These are phyloP conservation scores for Candida insectalens DNA, from an alignment of 805 yeast genomes.

Conservation along the genomic window DNA sequence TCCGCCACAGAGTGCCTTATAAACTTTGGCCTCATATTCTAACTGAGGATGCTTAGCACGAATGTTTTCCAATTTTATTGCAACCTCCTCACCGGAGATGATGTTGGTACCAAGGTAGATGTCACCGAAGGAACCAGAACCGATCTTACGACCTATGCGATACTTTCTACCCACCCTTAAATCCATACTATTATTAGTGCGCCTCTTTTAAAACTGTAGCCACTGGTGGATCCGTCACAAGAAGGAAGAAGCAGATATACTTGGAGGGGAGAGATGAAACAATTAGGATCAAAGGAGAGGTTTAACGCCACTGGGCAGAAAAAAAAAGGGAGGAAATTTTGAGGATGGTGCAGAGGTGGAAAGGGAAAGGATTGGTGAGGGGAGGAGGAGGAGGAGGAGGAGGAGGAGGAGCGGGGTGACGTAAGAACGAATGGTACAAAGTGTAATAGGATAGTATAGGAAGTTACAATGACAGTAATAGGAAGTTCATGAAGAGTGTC, in stretches of 20 bases:
- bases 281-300: neutral
- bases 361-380: neutral
- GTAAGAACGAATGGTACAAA: too few species aligned
- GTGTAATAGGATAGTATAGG: too few species aligned
- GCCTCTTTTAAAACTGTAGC: too few species aligned
- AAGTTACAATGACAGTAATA: too few species aligned
- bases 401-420: neutral
- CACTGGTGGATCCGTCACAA: too few species aligned
- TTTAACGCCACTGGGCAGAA: too few species aligned
- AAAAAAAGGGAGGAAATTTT: neutral
- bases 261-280: neutral
- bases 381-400: neutral
- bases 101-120: constrained; percentile 89
- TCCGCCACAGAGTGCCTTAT: constrained; percentile 90
- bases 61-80: constrained; percentile 85
- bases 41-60: constrained; percentile 94
- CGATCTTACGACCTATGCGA: constrained; percentile 90
- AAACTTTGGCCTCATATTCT: constrained; percentile 94
- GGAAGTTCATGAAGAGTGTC: too few species aligned
- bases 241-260: too few species aligned
- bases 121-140: constrained; percentile 96
- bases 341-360: neutral
- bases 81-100: constrained; percentile 95
- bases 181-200: too few species aligned
- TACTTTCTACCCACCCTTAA: constrained; percentile 89